Evolutionary conservation across 2,329 filamentous ascomycete genomes (phyloP), one percentile per base, ranked within the genome.

Genomic region (Pseudogymnoascus sp.): DNA sequence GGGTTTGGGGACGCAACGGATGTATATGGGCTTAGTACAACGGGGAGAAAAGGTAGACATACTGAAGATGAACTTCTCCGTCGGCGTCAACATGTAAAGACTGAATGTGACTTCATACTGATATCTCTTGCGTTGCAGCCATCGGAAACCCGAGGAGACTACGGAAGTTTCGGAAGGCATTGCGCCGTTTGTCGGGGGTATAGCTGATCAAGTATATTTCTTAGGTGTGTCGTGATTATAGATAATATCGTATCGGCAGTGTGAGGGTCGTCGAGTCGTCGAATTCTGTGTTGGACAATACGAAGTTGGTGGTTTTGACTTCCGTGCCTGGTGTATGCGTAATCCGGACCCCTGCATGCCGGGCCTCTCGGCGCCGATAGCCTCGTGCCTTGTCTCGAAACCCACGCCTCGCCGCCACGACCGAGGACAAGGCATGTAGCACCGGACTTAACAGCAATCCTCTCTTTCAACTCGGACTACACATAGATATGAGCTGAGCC

Each of bases 61-160:
- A 98, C 95, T 98, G 78, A 98, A 96, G 71, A 96, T 88, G 78
- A 96, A 93, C 77, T 96, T 96, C 81, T 99, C 95, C 61, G 89
- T 92, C 1, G 92, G 89, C 38, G 93, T 97, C 71, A 97, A 89
- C 90, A 99, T 98, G 82, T 99, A 98, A 26, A 98, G 84, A 65
- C 90, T 89, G 77, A 96, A 95, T 11, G 93, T 97, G 75, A 98
- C 93, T 80, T 99, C 91, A 73, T 96, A 90, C 79, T 96, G 91
- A 81, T 98, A 97, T 75, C 93, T 88, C 83, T 99, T 99, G 77
- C 93, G 85, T 77, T 92, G 88, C 69, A 98, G 82, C 91, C 93
- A 97, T 68, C 90, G 84, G 71, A 96, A 82, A 3, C 50, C 50
- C 5, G 50, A 56, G 26, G 50, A 56, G n/a, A 56, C 26, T 6